Conservation (phyloP, 2,329 filamentous ascomycete species). For the Trichothecium roseum region DNA sequence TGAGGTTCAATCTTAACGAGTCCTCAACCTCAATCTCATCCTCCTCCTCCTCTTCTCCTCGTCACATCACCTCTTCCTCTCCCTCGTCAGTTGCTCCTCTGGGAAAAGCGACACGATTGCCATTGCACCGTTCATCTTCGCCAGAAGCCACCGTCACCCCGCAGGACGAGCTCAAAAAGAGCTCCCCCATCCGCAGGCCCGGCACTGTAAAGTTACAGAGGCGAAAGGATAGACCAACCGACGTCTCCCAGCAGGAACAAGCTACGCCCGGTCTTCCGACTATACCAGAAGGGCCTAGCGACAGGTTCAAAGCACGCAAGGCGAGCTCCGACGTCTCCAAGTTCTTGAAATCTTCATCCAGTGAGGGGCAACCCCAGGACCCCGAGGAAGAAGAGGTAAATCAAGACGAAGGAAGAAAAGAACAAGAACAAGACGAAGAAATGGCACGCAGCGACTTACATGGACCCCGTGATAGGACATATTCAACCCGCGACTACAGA, state of each 20-base stretch:
- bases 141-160: too few species aligned
- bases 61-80: constrained; percentile 1
- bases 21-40: neutral
- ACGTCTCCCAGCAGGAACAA: constrained; percentile 19
- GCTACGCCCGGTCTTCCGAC: constrained; percentile 32
- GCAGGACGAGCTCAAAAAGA: constrained; percentile 4
- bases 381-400: neutral
- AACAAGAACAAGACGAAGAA: neutral
- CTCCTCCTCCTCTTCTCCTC: constrained; percentile 5
- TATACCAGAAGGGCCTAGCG: constrained; percentile 38
- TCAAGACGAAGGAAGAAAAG: constrained; percentile 1
- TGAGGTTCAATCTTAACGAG: too few species aligned
- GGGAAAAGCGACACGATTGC: too few species aligned
- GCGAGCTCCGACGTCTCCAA: constrained; percentile 11
- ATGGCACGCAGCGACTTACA: constrained; percentile 1
- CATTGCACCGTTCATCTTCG: too few species aligned
- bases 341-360: neutral
- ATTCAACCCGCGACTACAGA: constrained; percentile 17
- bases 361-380: neutral
- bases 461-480: constrained; percentile 7
- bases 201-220: constrained; percentile 41
- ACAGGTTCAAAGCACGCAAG: constrained; percentile 22
- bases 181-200: constrained; percentile 10
- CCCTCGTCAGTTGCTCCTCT: too few species aligned
- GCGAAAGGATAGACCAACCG: constrained; percentile 15